These are phyloP conservation scores for Gymnopilus dilepis DNA, from an alignment of 768 basidiomycete genomes.

Conservation along the genomic window DNA sequence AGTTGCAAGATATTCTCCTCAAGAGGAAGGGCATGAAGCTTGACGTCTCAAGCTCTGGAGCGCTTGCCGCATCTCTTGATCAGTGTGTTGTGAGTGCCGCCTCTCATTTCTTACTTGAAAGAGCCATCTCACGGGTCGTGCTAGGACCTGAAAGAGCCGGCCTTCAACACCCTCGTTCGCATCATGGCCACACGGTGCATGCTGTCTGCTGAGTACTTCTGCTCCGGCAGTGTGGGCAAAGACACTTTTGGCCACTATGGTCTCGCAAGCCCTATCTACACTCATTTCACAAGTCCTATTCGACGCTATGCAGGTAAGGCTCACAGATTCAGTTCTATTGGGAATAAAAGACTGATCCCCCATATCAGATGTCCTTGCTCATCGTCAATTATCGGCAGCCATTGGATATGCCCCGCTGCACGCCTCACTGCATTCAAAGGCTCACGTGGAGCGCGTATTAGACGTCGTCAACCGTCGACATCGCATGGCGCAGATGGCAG, in stretches of 20 bases:
- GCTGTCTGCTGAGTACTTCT: conserved; percentile 98
- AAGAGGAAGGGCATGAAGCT: conserved; percentile 84
- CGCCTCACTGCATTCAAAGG: conserved; percentile 84
- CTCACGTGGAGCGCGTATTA: conserved; percentile 85
- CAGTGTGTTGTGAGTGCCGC: conserved; percentile 70
- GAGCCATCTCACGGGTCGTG: background rate
- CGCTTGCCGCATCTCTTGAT: conserved; percentile 88
- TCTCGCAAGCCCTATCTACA: conserved; percentile 96
- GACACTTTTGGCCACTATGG: conserved; percentile 98
- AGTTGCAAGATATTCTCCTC: conserved; percentile 86
- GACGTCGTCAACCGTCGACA: conserved; percentile 91
- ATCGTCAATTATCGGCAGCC: conserved; percentile 91
- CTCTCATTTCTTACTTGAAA: background rate
- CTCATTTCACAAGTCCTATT: conserved; percentile 98
- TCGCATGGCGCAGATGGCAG: conserved; percentile 97
- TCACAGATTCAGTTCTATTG: background rate
- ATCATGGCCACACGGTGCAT: conserved; percentile 99
- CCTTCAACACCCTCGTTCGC: conserved; percentile 96
- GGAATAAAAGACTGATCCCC: background rate
- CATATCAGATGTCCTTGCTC: conserved; percentile 86
- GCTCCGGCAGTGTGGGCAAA: conserved; percentile 89
- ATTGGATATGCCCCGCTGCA: conserved; percentile 87
- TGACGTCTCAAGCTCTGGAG: conserved; percentile 91
- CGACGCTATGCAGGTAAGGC: conserved; percentile 87
- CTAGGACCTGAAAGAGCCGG: conserved; percentile 81